These are phyloP conservation scores for Phlyctochytrium bullatum DNA, from an alignment of 192 early-diverging fungal genomes.

Conservation along the genomic window DNA sequence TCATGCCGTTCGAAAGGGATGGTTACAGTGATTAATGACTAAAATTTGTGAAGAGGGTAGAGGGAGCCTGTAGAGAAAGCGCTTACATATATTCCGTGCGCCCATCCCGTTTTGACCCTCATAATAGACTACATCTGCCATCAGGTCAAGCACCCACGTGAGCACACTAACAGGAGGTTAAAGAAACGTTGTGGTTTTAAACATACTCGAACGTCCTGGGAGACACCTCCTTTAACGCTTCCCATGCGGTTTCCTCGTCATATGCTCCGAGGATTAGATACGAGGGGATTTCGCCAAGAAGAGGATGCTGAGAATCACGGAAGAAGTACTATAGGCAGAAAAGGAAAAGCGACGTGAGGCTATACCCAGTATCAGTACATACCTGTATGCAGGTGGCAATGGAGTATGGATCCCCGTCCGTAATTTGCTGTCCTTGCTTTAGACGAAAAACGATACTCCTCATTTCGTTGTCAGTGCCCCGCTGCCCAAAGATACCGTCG, in stretches of 20 bases:
- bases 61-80: neutral
- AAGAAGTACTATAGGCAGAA: neutral
- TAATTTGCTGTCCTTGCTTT: neutral
- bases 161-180: neutral
- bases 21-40: neutral
- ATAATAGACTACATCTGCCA: neutral
- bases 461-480: neutral
- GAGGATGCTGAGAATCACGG: neutral
- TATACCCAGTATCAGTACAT: no score
- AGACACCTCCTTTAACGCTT: conserved; percentile 2
- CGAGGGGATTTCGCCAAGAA: conserved; percentile 11
- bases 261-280: conserved; percentile 11
- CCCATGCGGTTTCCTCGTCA: neutral
- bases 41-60: neutral
- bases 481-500: neutral
- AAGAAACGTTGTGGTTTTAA: neutral
- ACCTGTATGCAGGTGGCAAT: neutral
- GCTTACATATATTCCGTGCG: conserved; percentile 1
- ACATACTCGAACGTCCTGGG: conserved; percentile 14
- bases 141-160: conserved; percentile 29
- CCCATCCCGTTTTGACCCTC: conserved; percentile 23
- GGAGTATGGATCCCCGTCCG: neutral
- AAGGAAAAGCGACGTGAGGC: no score
- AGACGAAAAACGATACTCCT: neutral
- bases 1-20: neutral